Evolutionary conservation across 352 stramenopile genomes (phyloP).

Genomic region (Phytophthora litchii): DNA sequence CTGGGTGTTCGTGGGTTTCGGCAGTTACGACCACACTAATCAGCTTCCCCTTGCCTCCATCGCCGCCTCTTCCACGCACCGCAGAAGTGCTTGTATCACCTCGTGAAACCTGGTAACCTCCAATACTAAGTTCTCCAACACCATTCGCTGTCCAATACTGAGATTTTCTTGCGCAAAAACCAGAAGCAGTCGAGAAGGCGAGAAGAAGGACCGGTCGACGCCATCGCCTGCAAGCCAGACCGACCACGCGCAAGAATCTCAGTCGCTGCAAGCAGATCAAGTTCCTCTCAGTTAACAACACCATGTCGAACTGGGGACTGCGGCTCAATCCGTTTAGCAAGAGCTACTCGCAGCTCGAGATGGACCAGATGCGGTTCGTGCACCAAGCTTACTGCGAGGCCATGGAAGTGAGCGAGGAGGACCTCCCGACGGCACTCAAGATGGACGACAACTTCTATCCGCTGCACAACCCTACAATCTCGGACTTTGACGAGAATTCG

Average conservation of each 20-base stretch:
- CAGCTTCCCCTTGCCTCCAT: slow-evolving; percentile 6
- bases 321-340: slow-evolving; percentile 81
- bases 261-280: slow-evolving; percentile 12
- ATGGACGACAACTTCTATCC: slow-evolving; percentile 89
- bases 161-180: slow-evolving; percentile 30
- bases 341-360: slow-evolving; percentile 86
- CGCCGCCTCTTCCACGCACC: slow-evolving; percentile 16
- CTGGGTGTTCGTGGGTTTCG: neutral
- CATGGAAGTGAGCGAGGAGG: slow-evolving; percentile 83
- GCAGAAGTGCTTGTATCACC: neutral
- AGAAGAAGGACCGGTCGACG: slow-evolving; percentile 22
- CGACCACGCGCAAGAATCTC: slow-evolving; percentile 4
- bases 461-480: slow-evolving; percentile 71
- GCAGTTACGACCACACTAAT: neutral
- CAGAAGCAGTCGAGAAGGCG: slow-evolving; percentile 24
- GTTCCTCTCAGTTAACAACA: neutral
- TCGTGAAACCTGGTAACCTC: slow-evolving; percentile 12
- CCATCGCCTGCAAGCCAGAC: neutral
- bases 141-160: slow-evolving; percentile 7
- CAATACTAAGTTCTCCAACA: neutral
- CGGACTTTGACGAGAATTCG: slow-evolving; percentile 88
- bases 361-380: slow-evolving; percentile 87
- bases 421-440: slow-evolving; percentile 82
- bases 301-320: slow-evolving; percentile 85
- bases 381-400: slow-evolving; percentile 87